A percentile compares a stretch with the other conserved stretches of the same genome.
phyloP scores from a whole-genome alignment of 768 basidiomycete genomes.

The Suillus hirtellus region DNA sequence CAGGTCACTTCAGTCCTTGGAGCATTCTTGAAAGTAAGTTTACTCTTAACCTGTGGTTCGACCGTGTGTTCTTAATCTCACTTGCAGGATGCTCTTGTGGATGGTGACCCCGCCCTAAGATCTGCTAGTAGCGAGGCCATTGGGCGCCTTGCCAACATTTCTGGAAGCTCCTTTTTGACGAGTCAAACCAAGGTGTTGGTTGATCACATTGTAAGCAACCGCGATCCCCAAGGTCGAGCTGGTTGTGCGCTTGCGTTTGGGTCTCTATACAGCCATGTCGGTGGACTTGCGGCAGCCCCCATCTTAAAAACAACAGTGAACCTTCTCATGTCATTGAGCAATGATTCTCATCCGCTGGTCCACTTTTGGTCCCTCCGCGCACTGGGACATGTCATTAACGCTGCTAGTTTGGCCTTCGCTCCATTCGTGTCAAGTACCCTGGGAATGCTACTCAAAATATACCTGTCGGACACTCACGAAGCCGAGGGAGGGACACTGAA shows the following conservation, averaged over 20 bases:
- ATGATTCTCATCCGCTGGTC: conserved; percentile 95
- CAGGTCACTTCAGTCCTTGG: conserved; percentile 64
- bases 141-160: conserved; percentile 81
- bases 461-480: conserved; percentile 89
- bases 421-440: conserved; percentile 87
- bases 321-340: conserved; percentile 90
- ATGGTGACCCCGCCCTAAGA: conserved; percentile 76
- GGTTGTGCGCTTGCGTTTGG: conserved; percentile 94
- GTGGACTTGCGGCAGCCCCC: conserved; percentile 92
- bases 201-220: conserved; percentile 91
- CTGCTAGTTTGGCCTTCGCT: conserved; percentile 88
- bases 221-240: conserved; percentile 88
- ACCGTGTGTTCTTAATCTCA: conserved; percentile 12
- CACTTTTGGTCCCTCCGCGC: conserved; percentile 93
- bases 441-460: conserved; percentile 88
- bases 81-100: conserved; percentile 71
- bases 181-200: conserved; percentile 88
- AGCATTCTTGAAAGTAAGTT: conserved; percentile 72
- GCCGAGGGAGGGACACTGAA: conserved; percentile 83
- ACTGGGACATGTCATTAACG: conserved; percentile 82
- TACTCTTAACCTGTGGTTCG: conserved; percentile 8
- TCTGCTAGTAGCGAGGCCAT: conserved; percentile 84
- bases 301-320: conserved; percentile 95
- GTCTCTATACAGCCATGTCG: conserved; percentile 88
- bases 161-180: conserved; percentile 81